These are phyloP conservation scores for Lachancea mirantina DNA, from an alignment of 805 yeast species.

Conservation along the genomic window DNA sequence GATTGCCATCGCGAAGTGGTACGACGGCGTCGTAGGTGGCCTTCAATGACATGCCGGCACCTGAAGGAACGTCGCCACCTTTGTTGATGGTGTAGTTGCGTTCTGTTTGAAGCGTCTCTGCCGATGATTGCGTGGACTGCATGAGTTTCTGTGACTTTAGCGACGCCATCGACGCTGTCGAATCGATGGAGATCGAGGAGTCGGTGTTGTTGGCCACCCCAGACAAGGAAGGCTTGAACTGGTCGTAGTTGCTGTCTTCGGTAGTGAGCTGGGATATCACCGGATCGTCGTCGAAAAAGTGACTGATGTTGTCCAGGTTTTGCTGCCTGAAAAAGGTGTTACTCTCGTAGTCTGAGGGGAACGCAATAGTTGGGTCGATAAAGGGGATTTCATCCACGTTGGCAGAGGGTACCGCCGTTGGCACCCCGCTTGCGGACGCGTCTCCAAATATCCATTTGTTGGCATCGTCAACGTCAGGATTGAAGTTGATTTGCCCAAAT, in stretches of 20 bases:
- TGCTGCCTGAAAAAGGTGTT: constrained; percentile 11
- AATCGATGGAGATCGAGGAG: constrained; percentile 2
- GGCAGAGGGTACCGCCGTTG: constrained; percentile 1
- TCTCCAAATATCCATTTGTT: constrained; percentile 9
- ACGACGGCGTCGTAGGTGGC: constrained; percentile 40
- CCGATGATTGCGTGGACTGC: constrained; percentile 3
- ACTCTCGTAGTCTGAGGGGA: constrained; percentile 18
- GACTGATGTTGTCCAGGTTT: constrained; percentile 12
- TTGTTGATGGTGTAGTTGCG: constrained; percentile 3
- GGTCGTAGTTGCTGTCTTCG: constrained; percentile 8
- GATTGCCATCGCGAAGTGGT: constrained; percentile 56
- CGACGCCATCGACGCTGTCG: constrained; percentile 1
- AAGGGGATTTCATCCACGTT: constrained; percentile 11
- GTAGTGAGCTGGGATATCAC: constrained; percentile 8
- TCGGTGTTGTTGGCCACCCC: not conserved
- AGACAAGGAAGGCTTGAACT: constrained; percentile 4
- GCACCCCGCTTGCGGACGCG: not conserved
- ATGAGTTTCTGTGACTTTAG: too few relatives aligned
- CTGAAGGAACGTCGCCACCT: not conserved
- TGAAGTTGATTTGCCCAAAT: constrained; percentile 17
- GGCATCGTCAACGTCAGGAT: constrained; percentile 6
- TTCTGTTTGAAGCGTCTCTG: constrained; percentile 4
- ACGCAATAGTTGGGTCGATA: constrained; percentile 26
- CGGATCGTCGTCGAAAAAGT: constrained; percentile 16
- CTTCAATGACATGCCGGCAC: not conserved